phyloP scores from a whole-genome alignment of 2,329 filamentous ascomycete species.

The Cryphonectria nitschkei region DNA sequence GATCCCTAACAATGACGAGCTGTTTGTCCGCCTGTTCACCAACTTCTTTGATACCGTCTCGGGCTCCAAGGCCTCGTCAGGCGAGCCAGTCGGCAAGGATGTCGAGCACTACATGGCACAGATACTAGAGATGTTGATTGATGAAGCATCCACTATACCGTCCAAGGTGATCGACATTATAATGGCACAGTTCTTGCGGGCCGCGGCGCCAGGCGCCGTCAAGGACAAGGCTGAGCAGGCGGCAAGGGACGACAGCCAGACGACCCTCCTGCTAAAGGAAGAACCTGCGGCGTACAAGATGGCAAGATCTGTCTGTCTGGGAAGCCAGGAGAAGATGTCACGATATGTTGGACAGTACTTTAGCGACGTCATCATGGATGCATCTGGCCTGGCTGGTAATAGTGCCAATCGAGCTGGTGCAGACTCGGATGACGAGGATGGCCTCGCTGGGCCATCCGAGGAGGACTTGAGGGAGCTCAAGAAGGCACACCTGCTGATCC shows the following conservation, averaged over 20 bases:
- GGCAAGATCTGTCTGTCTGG: conserved; percentile 92
- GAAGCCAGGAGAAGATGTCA: conserved; percentile 90
- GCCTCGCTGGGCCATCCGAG: conserved; percentile 68
- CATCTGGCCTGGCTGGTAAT: conserved; percentile 63
- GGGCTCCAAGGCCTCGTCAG: conserved; percentile 72
- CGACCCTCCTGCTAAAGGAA: conserved; percentile 81
- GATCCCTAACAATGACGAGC: conserved; percentile 76
- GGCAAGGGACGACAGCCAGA: conserved; percentile 74
- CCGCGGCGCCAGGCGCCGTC: conserved; percentile 70
- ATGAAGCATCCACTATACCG: conserved; percentile 79
- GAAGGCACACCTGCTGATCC: conserved; percentile 86
- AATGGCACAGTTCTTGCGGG: conserved; percentile 92
- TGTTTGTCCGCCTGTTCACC: conserved; percentile 82
- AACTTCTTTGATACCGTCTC: conserved; percentile 92
- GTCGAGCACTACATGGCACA: conserved; percentile 92
- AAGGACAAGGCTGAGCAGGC: conserved; percentile 60
- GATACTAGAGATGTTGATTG: conserved; percentile 81
- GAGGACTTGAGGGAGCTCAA: conserved; percentile 84
- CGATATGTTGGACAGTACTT: conserved; percentile 96
- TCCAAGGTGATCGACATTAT: conserved; percentile 87
- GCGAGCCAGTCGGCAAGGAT: conserved; percentile 87
- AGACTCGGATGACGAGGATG: conserved; percentile 67
- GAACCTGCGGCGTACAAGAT: conserved; percentile 94
- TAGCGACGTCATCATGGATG: conserved; percentile 92
- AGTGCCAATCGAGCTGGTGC: conserved; percentile 63